Conservation (phyloP, 345 rosid species). For the Geranium brycei region DNA sequence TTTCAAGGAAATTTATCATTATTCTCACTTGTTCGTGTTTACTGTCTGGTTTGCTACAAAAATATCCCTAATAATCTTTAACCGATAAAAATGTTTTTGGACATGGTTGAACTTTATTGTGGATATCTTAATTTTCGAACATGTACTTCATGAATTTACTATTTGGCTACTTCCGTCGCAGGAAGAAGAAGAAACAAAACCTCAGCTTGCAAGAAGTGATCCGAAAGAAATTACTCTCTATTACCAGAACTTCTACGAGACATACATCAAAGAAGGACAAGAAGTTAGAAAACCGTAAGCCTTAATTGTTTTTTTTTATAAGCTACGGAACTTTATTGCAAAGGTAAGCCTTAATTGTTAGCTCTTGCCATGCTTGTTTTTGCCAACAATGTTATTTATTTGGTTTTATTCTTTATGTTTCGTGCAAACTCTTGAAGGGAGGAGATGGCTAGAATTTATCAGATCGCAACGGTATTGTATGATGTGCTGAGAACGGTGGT, state of each 20-base stretch:
- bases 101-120: too few relatives aligned
- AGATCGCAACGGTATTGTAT: slow-evolving; percentile 75
- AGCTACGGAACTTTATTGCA: too few relatives aligned
- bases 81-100: background rate
- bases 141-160: background rate
- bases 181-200: slow-evolving; percentile 47
- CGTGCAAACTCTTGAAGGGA: slow-evolving; percentile 43
- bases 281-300: slow-evolving; percentile 66
- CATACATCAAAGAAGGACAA: slow-evolving; percentile 45
- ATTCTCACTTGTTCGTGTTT: background rate
- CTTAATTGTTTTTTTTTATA: too few relatives aligned
- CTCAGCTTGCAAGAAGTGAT: slow-evolving; percentile 34
- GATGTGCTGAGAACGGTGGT: slow-evolving; percentile 68
- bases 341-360: slow-evolving; percentile 46
- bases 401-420: slow-evolving; percentile 9
- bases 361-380: slow-evolving; percentile 3
- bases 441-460: slow-evolving; percentile 80
- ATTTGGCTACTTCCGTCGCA: slow-evolving; percentile 9
- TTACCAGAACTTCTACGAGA: slow-evolving; percentile 53
- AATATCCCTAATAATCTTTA: background rate
- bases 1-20: background rate
- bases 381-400: slow-evolving; percentile 11
- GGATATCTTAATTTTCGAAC: too few relatives aligned
- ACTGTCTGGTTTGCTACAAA: background rate
- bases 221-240: slow-evolving; percentile 55